Evolutionary conservation across 202 grass and related monocot genomes (phyloP), one percentile per base, ranked within the genome.

Genomic region (Zoysia matrella): DNA sequence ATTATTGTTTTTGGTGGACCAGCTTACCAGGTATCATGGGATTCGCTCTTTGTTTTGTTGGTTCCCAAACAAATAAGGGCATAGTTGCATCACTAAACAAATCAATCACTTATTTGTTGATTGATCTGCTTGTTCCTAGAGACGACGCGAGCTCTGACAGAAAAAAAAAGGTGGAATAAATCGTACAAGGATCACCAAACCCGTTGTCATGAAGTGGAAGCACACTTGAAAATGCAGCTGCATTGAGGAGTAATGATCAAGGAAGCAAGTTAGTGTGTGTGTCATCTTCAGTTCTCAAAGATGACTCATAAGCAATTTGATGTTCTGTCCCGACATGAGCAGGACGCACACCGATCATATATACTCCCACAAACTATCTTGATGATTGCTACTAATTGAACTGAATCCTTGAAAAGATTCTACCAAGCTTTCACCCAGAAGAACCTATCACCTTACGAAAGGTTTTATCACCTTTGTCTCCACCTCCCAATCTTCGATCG

Each of bases 81-180:
- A 63, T 8, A 39, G 60, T 39, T 9, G 60, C 22, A 39, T 10
- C 60, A 39, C 22, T 63, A 74, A 48, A 67, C 11, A 63, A 22
- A 65, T 67, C 11, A 57, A 47, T 14, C 64, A 13, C 30, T 11
- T 10, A 12, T 11, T 63, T 63, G 15, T 65, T 63, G 22, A 22
- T 49, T 72, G 12, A 61, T 71, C 52, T 14, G 13, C 40, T 13
- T 73, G 14, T 52, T 73, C 47, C 68, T 1, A 1, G 53, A 11
- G 11, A n/a, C 6, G 6, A 39, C 9, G 60, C 60, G 8, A 60
- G 60, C 60, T 30, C 52, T 68, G 16, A 52, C 57, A 13, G 67
- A 67, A 65, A 42, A 62, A 60, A 58, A 65, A 41, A 58, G 57
- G 12, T 67, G 81, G 47, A 73, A 65, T 54, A 80, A 65, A 46